Evolutionary conservation across 176 grass and related monocot genomes (phyloP).

Genomic region (Oryza glumipatula): DNA sequence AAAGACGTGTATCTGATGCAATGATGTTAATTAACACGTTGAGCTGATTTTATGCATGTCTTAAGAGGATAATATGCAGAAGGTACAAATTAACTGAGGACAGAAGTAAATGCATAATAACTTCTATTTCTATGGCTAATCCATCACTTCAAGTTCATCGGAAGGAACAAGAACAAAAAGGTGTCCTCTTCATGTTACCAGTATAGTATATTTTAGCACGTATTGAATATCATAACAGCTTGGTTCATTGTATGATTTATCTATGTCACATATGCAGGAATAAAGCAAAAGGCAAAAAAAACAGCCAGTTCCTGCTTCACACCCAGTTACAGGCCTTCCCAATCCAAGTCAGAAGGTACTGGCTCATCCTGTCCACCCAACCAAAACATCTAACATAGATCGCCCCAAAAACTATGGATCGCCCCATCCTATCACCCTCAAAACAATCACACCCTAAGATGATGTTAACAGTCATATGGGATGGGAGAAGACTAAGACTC

Average conservation of each 20-base stretch:
- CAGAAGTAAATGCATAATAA: not conserved
- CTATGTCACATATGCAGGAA: not conserved
- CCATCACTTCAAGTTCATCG: not conserved
- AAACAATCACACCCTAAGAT: too few relatives aligned
- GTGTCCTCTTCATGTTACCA: too few relatives aligned
- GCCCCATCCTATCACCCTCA: too few relatives aligned
- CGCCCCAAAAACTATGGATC: too few relatives aligned
- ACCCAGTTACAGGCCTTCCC: not conserved
- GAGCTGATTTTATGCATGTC: not conserved
- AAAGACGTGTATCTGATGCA: not conserved
- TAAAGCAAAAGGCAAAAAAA: not conserved
- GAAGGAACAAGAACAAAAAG: too few relatives aligned
- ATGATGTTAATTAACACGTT: slow-evolving; percentile 21
- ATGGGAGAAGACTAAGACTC: too few relatives aligned
- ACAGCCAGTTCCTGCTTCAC: not conserved
- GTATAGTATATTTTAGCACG: too few relatives aligned
- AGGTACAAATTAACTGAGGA: slow-evolving; percentile 5
- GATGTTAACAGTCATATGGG: not conserved
- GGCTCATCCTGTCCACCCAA: too few relatives aligned
- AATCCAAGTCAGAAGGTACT: not conserved
- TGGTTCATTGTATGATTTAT: not conserved
- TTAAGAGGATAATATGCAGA: not conserved
- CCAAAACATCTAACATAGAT: too few relatives aligned
- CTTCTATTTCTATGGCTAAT: not conserved
- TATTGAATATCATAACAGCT: not conserved